These are phyloP conservation scores for Candida nemodendra DNA, from an alignment of 805 yeast species.

Conservation along the genomic window DNA sequence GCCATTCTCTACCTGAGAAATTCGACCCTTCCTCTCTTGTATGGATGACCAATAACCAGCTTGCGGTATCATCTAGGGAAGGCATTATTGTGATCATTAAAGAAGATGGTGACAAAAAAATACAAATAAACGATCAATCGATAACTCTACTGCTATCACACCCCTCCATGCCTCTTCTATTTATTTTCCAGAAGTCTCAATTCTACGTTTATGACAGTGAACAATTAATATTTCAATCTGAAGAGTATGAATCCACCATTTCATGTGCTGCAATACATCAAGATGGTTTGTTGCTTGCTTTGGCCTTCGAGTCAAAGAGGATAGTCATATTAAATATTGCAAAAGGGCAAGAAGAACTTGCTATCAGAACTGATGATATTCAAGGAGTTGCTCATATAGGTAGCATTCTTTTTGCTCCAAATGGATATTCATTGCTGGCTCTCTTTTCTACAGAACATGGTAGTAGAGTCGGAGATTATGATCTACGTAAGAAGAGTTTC, in stretches of 20 bases:
- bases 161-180: slow-evolving; percentile 10
- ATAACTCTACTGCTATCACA: slow-evolving; percentile 10
- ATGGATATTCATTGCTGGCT: slow-evolving; percentile 59
- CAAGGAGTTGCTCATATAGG: slow-evolving; percentile 21
- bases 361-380: slow-evolving; percentile 21
- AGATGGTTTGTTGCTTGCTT: slow-evolving; percentile 38
- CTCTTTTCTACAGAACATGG: slow-evolving; percentile 8
- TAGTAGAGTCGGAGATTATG: slow-evolving; percentile 19
- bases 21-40: slow-evolving; percentile 8
- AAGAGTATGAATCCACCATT: slow-evolving; percentile 6
- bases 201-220: slow-evolving; percentile 10
- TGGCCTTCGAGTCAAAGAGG: slow-evolving; percentile 35
- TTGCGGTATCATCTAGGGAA: slow-evolving; percentile 7
- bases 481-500: slow-evolving; percentile 23
- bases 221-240: slow-evolving; percentile 6
- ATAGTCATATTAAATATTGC: slow-evolving; percentile 42
- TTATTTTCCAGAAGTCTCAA: slow-evolving; percentile 14
- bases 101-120: slow-evolving; percentile 1
- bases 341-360: slow-evolving; percentile 36
- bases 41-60: slow-evolving; percentile 9
- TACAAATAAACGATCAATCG: slow-evolving; percentile 7
- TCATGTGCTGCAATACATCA: slow-evolving; percentile 30
- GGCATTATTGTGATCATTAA: slow-evolving; percentile 5
- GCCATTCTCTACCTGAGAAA: slow-evolving; percentile 6
- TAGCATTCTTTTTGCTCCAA: slow-evolving; percentile 51